A percentile compares a stretch with the other conserved stretches of the same genome.
Evolutionary conservation across 2,329 filamentous ascomycete genomes (phyloP).

Genomic region (Talaromyces sp.): DNA sequence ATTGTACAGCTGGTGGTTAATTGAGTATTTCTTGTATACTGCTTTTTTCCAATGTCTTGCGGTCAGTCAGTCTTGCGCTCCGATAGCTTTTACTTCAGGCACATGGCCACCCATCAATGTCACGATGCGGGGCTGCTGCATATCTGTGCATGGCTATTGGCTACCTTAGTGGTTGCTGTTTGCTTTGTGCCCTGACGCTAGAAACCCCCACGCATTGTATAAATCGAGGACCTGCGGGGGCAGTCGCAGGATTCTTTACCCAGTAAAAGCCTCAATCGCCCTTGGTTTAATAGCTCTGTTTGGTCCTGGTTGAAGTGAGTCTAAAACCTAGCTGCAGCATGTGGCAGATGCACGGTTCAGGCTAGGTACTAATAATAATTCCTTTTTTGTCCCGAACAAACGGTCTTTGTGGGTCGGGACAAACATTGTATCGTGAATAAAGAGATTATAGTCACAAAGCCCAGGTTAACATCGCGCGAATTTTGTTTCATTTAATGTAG

Average conservation of each 20-base stretch:
- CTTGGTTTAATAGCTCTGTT: background rate
- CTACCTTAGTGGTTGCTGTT: background rate
- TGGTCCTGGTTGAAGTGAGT: background rate
- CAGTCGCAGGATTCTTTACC: background rate
- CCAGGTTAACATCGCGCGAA: background rate
- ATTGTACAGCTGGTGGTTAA: background rate
- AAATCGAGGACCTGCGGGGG: background rate
- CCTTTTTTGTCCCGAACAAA: background rate
- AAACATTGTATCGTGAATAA: background rate
- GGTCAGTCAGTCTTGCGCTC: background rate
- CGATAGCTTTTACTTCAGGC: background rate
- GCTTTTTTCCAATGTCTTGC: background rate
- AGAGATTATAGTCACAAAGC: background rate
- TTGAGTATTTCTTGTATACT: background rate
- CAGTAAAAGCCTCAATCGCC: background rate
- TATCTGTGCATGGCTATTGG: background rate
- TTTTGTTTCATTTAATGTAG: background rate
- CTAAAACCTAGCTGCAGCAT: background rate
- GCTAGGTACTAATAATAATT: background rate
- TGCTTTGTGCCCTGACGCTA: background rate
- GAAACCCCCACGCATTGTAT: too few species aligned
- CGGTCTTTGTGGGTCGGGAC: background rate
- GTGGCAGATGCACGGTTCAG: background rate
- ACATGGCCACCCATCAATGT: background rate
- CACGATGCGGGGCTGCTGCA: background rate